A percentile compares a stretch with the other conserved stretches of the same genome.
These are phyloP conservation scores for Gossypium bickii DNA, from an alignment of 345 rosid genomes.

Conservation along the genomic window DNA sequence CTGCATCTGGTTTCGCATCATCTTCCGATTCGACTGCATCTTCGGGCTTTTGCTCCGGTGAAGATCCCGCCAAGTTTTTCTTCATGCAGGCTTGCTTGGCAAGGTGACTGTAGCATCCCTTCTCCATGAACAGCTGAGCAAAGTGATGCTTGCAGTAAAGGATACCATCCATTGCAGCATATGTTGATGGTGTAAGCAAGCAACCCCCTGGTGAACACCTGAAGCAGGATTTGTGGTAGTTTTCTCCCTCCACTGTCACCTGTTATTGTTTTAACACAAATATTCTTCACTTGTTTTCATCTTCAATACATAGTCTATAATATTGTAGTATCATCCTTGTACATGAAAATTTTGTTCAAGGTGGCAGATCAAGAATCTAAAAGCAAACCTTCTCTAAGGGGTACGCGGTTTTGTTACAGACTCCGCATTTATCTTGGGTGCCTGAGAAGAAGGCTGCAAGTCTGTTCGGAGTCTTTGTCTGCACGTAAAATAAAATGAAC, in stretches of 20 bases:
- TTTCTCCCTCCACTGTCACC: slow-evolving; percentile 84
- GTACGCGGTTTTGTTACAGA: slow-evolving; percentile 72
- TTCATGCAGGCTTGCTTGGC: neutral
- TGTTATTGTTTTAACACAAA: slow-evolving; percentile 21
- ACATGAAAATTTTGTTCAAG: too few relatives aligned
- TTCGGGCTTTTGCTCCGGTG: neutral
- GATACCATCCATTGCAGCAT: slow-evolving; percentile 72
- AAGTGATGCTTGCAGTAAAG: slow-evolving; percentile 87
- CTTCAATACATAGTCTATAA: too few relatives aligned
- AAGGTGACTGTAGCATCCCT: slow-evolving; percentile 27
- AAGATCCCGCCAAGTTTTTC: neutral
- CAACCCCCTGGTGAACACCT: slow-evolving; percentile 81
- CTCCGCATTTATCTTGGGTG: slow-evolving; percentile 74
- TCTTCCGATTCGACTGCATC: neutral
- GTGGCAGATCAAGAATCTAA: neutral
- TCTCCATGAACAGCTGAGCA: slow-evolving; percentile 78
- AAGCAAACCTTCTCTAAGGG: slow-evolving; percentile 69
- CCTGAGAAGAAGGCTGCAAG: slow-evolving; percentile 71
- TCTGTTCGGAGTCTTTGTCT: slow-evolving; percentile 70
- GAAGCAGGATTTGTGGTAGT: slow-evolving; percentile 87
- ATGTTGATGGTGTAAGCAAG: slow-evolving; percentile 61
- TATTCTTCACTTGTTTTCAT: too few relatives aligned
- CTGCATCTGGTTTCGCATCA: neutral
- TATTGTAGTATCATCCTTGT: too few relatives aligned
- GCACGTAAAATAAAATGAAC: slow-evolving; percentile 13